A percentile compares a stretch with the other conserved stretches of the same genome.
phyloP scores from a whole-genome alignment of 2,329 filamentous ascomycete species.

The Microdochium paspali region DNA sequence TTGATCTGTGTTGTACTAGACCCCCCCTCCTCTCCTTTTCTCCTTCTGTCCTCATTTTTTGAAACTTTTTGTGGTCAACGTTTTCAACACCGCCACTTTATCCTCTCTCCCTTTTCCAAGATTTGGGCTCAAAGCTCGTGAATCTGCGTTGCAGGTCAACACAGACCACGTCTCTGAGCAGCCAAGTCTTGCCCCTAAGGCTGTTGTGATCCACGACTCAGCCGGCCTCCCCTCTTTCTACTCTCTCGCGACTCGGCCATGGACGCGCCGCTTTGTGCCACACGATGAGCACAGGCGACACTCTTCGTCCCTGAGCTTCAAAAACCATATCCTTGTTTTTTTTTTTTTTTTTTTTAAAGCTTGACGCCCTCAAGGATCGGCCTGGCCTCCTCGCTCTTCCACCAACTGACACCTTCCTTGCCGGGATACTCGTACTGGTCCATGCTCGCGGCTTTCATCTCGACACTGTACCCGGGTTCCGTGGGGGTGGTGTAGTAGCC shows the following conservation, averaged over 20 bases:
- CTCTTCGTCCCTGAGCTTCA: background rate
- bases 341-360: constrained; percentile 24
- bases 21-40: background rate
- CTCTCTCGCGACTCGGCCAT: no score
- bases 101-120: no score
- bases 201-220: no score
- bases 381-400: constrained; percentile 72
- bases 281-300: no score
- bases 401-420: constrained; percentile 72
- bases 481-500: constrained; percentile 83
- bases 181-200: no score
- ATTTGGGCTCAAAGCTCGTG: no score
- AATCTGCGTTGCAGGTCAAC: no score
- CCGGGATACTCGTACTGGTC: constrained; percentile 70
- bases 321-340: background rate
- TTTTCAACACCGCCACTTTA: no score
- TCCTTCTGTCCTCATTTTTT: background rate
- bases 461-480: constrained; percentile 79
- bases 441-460: constrained; percentile 90
- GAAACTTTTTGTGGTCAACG: no score
- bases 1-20: constrained; percentile 7
- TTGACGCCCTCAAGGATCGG: constrained; percentile 57
- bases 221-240: no score
- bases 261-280: no score
- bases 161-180: no score